A percentile compares a stretch with the other conserved stretches of the same genome.
These are phyloP conservation scores for Uncinocarpus reesii DNA, from an alignment of 2,329 filamentous ascomycete species.

Conservation along the genomic window DNA sequence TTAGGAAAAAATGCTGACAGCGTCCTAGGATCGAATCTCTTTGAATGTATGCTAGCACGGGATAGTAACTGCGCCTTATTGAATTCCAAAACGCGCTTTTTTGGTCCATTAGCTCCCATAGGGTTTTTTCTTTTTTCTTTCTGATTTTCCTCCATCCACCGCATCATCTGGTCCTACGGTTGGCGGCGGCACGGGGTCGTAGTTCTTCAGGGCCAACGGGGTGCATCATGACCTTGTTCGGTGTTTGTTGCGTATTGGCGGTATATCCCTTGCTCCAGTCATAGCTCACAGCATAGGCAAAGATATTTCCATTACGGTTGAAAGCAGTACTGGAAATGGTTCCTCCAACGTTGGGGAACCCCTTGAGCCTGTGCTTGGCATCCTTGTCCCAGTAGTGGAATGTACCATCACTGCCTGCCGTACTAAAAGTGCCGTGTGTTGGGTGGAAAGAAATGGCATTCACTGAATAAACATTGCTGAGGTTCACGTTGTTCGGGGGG, in stretches of 20 bases:
- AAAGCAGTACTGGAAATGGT: conserved; percentile 89
- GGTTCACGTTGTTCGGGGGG: conserved; percentile 52
- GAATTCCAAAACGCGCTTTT: too few relatives aligned
- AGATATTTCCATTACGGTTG: conserved; percentile 72
- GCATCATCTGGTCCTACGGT: conserved; percentile 33
- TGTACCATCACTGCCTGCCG: conserved; percentile 85
- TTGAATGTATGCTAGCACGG: too few relatives aligned
- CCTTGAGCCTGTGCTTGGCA: conserved; percentile 78
- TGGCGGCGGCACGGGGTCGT: conserved; percentile 42
- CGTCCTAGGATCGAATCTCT: too few relatives aligned
- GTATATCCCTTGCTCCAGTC: conserved; percentile 98
- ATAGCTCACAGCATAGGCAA: conserved; percentile 84
- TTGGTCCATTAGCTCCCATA: too few relatives aligned
- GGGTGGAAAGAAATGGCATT: conserved; percentile 98
- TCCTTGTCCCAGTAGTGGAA: conserved; percentile 75
- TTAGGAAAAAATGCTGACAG: background rate
- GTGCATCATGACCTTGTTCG: conserved; percentile 78
- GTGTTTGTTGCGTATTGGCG: conserved; percentile 58
- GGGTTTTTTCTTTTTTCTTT: too few relatives aligned
- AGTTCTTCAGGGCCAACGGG: conserved; percentile 58
- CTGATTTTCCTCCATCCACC: too few relatives aligned
- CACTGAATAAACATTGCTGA: conserved; percentile 84
- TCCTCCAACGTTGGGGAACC: conserved; percentile 72
- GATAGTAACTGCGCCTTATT: too few relatives aligned
- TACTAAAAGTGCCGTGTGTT: conserved; percentile 94